Base-by-base conservation (phyloP, 73 alveolate genomes). In the Paramecium pentaurelia region DNA sequence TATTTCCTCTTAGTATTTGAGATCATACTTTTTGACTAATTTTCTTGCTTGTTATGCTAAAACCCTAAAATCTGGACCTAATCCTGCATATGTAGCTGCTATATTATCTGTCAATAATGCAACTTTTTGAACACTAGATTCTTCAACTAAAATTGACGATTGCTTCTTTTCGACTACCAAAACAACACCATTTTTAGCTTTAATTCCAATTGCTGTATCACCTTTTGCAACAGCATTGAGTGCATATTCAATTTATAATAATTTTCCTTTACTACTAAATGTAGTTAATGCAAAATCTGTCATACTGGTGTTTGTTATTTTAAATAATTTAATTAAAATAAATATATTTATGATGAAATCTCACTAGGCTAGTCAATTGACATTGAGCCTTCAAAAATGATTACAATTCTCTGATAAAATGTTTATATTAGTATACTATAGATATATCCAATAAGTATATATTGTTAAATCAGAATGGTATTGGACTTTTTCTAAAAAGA, bases 141-240 rank as follows among this genome's bases (percentile, higher is more conserved):
- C 98, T 71, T 97, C 99, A 8, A 97, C 96, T 38, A 97, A 97
- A 27, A 96, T 93, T 16, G 99, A 95, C 45, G 95, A 60, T 70
- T 95, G 80, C 86, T 97, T 97, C 96, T 97, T 97, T 83, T 97
- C 99, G n/a, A 97, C 93, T 3, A 98, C 99, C 84, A 97, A 92
- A 8, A 97, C 99, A 40, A 97, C 99, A 30, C 99, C 99, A 84
- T 97, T 95, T 95, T 95, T 97, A 59, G 99, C 98, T 58, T 93
- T 96, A 83, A 97, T 94, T 77, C 98, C 98, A 32, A 97, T 93
- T 14, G 97, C 93, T 51, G 99, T 97, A 60, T 97, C 99, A 28
- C 99, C 99, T 28, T 97, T 96, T 58, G 93, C 98, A 27, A 97
- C 99, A 30, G 99, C 99, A 51, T 96, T 97, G 22, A 97, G 93